Evolutionary conservation across 495 filamentous ascomycete species (phyloP).

Genomic region (Hypomontagnella monticulosa): DNA sequence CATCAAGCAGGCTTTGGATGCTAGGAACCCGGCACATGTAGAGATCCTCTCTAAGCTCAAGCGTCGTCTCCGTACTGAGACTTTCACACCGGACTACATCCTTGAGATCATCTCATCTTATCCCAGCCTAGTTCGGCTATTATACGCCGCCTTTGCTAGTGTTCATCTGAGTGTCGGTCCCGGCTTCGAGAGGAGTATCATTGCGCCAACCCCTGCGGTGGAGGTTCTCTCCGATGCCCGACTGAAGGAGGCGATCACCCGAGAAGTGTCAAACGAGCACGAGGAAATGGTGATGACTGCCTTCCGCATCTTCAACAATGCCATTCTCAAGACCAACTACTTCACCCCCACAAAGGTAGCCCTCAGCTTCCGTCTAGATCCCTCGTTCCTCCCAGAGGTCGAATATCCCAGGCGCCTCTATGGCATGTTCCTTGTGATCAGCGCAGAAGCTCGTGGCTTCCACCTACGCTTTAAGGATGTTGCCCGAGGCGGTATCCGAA

Average conservation of each 20-base stretch:
- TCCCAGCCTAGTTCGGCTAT: slow-evolving; percentile 83
- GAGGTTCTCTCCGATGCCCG: slow-evolving; percentile 82
- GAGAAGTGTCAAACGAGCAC: slow-evolving; percentile 88
- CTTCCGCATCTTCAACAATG: slow-evolving; percentile 94
- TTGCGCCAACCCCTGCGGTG: slow-evolving; percentile 71
- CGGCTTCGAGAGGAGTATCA: slow-evolving; percentile 76
- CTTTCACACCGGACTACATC: slow-evolving; percentile 97
- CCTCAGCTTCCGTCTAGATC: slow-evolving; percentile 93
- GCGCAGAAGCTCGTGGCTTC: slow-evolving; percentile 95
- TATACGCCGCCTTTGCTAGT: slow-evolving; percentile 92
- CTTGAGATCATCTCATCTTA: slow-evolving; percentile 95
- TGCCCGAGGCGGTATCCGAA: slow-evolving; percentile 94
- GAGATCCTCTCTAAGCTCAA: slow-evolving; percentile 96
- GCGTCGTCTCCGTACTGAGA: slow-evolving; percentile 92
- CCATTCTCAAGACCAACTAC: slow-evolving; percentile 97
- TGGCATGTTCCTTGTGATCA: slow-evolving; percentile 98
- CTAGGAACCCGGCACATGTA: slow-evolving; percentile 77
- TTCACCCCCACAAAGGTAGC: slow-evolving; percentile 99
- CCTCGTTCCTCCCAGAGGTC: slow-evolving; percentile 83
- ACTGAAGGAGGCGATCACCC: slow-evolving; percentile 83
- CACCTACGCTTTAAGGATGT: slow-evolving; percentile 98
- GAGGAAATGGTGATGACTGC: slow-evolving; percentile 97
- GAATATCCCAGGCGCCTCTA: slow-evolving; percentile 95
- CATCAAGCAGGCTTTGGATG: slow-evolving; percentile 80
- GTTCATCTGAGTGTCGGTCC: slow-evolving; percentile 86